A percentile compares a stretch with the other conserved stretches of the same genome.
phyloP scores from a whole-genome alignment of 306 rosid species.

The Quercus glauca region DNA sequence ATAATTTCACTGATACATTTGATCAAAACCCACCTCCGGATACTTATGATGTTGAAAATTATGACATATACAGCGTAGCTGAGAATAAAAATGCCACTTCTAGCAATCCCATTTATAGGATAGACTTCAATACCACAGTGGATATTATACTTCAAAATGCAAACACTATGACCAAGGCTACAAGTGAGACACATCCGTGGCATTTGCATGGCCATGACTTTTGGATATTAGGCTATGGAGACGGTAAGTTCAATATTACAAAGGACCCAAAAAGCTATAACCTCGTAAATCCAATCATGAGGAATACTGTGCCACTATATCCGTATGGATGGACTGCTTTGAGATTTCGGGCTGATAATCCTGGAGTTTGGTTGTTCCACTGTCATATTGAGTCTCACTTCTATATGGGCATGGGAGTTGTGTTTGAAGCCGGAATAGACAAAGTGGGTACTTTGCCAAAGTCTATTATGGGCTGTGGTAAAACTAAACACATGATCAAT shows the following conservation, averaged over 20 bases:
- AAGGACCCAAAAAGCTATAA: slow-evolving; percentile 3
- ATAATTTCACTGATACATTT: slow-evolving; percentile 1
- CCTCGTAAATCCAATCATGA: slow-evolving; percentile 12
- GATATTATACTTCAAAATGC: slow-evolving; percentile 22
- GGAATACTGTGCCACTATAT: slow-evolving; percentile 13
- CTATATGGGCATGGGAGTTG: slow-evolving; percentile 21
- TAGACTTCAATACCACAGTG: slow-evolving; percentile 19
- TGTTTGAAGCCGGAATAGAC: slow-evolving; percentile 14
- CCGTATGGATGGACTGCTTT: slow-evolving; percentile 28
- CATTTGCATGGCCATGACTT: slow-evolving; percentile 24
- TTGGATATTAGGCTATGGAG: slow-evolving; percentile 17
- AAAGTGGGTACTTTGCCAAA: slow-evolving; percentile 1
- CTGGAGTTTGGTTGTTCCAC: slow-evolving; percentile 22
- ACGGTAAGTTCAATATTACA: neutral
- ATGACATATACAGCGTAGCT: slow-evolving; percentile 5
- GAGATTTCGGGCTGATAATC: slow-evolving; percentile 16
- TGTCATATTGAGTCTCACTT: slow-evolving; percentile 25
- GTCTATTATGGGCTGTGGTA: slow-evolving; percentile 15
- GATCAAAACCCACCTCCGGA: slow-evolving; percentile 16
- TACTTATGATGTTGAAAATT: slow-evolving; percentile 7
- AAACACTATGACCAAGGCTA: neutral
- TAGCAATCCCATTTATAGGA: slow-evolving; percentile 8
- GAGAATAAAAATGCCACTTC: slow-evolving; percentile 12
- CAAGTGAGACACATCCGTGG: slow-evolving; percentile 22
- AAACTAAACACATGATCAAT: neutral